phyloP scores from a whole-genome alignment of 208 protist genomes.

The Crithidia acanthocephali region DNA sequence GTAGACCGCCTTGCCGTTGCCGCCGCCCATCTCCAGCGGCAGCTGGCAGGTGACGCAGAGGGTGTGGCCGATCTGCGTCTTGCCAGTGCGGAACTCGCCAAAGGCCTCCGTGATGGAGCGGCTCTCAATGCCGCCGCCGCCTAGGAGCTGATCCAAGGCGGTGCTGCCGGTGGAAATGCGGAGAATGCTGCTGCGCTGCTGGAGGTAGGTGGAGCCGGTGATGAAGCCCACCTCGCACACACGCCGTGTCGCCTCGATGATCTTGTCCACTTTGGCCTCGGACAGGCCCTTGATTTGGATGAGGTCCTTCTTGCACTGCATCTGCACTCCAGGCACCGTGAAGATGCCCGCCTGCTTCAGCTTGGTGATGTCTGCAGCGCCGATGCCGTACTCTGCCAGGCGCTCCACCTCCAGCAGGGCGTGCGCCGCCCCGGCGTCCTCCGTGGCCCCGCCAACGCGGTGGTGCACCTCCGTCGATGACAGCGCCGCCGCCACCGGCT shows the following conservation, averaged over 20 bases:
- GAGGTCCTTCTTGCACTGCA: constrained; percentile 93
- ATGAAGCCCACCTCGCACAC: constrained; percentile 88
- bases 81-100: constrained; percentile 99
- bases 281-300: constrained; percentile 97
- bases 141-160: constrained; percentile 94
- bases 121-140: constrained; percentile 96
- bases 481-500: constrained; percentile 19
- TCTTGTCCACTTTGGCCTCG: constrained; percentile 98
- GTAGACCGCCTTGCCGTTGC: constrained; percentile 95
- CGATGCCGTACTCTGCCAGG: constrained; percentile 91
- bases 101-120: constrained; percentile 98
- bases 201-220: constrained; percentile 85
- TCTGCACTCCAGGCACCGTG: constrained; percentile 91
- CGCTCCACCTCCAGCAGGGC: constrained; percentile 86
- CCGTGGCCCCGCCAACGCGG: constrained; percentile 30
- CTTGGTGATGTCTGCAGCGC: constrained; percentile 88
- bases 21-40: constrained; percentile 90
- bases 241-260: constrained; percentile 95
- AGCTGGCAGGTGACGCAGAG: constrained; percentile 98
- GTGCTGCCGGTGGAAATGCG: constrained; percentile 95
- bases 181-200: constrained; percentile 88
- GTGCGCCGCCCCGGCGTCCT: constrained; percentile 35
- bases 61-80: constrained; percentile 98
- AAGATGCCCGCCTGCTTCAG: constrained; percentile 91
- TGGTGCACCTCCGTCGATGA: constrained; percentile 24